Evolutionary conservation across 208 protist species (phyloP).

Genomic region (Trypanosomatidae sp.): DNA sequence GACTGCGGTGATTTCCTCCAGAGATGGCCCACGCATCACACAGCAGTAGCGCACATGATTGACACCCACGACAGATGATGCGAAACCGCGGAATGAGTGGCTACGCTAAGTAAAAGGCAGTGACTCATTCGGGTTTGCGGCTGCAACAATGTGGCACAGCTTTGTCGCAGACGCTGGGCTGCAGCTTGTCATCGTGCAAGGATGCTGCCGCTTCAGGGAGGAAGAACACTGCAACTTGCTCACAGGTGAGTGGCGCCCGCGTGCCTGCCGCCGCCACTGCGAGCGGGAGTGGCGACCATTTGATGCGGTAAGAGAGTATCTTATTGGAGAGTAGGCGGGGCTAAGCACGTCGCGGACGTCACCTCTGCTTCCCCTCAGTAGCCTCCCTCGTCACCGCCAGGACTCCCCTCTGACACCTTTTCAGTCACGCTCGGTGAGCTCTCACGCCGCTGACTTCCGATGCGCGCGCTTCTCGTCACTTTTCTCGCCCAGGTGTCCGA

Average conservation of each 20-base stretch:
- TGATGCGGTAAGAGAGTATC: constrained; percentile 7
- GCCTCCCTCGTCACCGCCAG: neutral
- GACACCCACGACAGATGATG: neutral
- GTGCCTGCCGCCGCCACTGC: constrained; percentile 20
- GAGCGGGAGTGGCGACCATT: constrained; percentile 11
- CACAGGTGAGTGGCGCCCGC: constrained; percentile 4
- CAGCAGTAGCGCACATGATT: neutral
- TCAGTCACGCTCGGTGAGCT: neutral
- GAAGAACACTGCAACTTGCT: constrained; percentile 11
- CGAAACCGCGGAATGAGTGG: neutral
- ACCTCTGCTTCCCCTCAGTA: neutral
- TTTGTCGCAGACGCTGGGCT: neutral
- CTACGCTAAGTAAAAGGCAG: neutral
- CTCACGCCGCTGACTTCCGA: neutral
- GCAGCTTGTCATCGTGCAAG: neutral
- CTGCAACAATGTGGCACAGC: neutral
- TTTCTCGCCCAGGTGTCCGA: neutral
- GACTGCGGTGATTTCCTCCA: constrained; percentile 1
- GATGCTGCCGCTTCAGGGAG: constrained; percentile 19
- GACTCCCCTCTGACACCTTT: neutral
- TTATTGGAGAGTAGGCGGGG: neutral
- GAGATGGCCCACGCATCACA: constrained; percentile 7
- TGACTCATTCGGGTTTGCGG: neutral
- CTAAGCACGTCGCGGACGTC: neutral
- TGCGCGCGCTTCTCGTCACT: neutral